Evolutionary conservation across 108 stramenopile genomes (phyloP).

Genomic region (Mediolabrus comicus): DNA sequence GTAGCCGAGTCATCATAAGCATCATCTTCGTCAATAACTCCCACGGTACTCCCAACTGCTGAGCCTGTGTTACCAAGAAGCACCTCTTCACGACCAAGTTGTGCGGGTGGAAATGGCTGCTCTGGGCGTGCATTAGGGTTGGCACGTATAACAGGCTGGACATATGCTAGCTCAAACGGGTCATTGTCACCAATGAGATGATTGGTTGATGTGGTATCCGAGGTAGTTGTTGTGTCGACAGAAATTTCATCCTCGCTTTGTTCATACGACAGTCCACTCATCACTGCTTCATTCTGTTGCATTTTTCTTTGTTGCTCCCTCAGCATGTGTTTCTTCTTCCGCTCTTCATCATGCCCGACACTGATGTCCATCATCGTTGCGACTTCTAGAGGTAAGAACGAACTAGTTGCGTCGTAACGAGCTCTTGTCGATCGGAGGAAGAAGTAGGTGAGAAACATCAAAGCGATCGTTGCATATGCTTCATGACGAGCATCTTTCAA

Average conservation of each 20-base stretch:
- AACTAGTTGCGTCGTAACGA: conserved; percentile 83
- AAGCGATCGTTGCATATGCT: conserved; percentile 83
- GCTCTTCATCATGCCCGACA: conserved; percentile 70
- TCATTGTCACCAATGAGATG: conserved; percentile 60
- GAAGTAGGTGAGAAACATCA: conserved; percentile 87
- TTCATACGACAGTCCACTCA: conserved; percentile 4
- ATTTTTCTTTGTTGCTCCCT: conserved; percentile 2
- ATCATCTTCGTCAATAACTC: conserved; percentile 43
- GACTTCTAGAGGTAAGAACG: conserved; percentile 81
- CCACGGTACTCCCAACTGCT: conserved; percentile 32
- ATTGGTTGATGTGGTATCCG: not conserved
- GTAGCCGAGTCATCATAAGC: conserved; percentile 70
- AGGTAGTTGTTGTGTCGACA: conserved; percentile 30
- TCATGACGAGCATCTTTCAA: conserved; percentile 86
- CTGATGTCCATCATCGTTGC: conserved; percentile 91
- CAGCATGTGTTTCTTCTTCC: conserved; percentile 20
- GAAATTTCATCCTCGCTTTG: conserved; percentile 47
- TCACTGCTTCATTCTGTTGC: not conserved
- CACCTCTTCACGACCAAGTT: conserved; percentile 75
- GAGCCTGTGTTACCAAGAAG: conserved; percentile 31
- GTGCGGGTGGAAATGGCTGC: conserved; percentile 86
- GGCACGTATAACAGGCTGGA: conserved; percentile 82
- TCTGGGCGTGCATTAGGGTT: conserved; percentile 80
- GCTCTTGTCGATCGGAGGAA: conserved; percentile 83
- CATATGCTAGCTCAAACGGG: conserved; percentile 81